A percentile compares a stretch with the other conserved stretches of the same genome.
These are phyloP conservation scores for Biscutella laevigata DNA, from an alignment of 441 rosid genomes.

Conservation along the genomic window DNA sequence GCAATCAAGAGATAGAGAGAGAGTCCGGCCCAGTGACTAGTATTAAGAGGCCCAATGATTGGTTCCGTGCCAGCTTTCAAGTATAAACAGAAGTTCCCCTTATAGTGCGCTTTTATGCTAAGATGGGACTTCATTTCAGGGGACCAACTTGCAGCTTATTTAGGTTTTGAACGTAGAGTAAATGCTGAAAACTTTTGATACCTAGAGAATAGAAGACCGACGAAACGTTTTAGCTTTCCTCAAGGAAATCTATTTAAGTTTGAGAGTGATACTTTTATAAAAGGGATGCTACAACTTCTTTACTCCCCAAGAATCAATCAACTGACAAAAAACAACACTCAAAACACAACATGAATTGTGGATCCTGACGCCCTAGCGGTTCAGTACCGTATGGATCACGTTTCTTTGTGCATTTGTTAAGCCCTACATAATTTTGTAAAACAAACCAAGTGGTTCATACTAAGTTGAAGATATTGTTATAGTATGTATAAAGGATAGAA, in stretches of 20 bases:
- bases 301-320: slow-evolving; percentile 11
- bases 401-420: slow-evolving; percentile 41
- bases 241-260: too few species aligned
- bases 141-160: too few species aligned
- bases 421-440: slow-evolving; percentile 33
- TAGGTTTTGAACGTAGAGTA: too few species aligned
- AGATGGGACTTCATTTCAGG: too few species aligned
- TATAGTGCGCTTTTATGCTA: too few species aligned
- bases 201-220: too few species aligned
- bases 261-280: slow-evolving; percentile 12
- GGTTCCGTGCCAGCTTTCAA: too few species aligned
- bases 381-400: slow-evolving; percentile 40
- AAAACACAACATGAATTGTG: slow-evolving; percentile 2
- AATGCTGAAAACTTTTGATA: too few species aligned
- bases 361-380: slow-evolving; percentile 26
- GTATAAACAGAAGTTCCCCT: too few species aligned
- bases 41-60: too few species aligned
- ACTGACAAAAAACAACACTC: slow-evolving; percentile 9
- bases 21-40: background rate
- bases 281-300: slow-evolving; percentile 7
- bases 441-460: slow-evolving; percentile 9
- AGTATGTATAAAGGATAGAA: slow-evolving; percentile 1
- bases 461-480: background rate
- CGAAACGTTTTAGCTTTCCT: too few species aligned
- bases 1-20: background rate